Evolutionary conservation across 2,329 filamentous ascomycete species (phyloP).

Genomic region (Aspergillus fumigatiaffinis): DNA sequence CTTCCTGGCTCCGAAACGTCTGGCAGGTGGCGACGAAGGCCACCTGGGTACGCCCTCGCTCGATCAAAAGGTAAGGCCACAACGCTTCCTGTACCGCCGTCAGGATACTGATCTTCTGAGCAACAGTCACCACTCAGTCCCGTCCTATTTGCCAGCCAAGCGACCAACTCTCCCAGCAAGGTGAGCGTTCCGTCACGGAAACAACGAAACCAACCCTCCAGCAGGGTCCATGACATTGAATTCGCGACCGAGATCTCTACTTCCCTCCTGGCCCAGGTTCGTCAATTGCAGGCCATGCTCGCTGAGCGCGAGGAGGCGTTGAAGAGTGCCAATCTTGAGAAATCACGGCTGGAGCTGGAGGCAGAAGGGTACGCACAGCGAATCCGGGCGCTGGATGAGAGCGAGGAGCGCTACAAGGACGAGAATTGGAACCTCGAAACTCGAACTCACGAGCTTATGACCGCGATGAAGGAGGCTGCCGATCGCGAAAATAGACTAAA

Average conservation of each 20-base stretch:
- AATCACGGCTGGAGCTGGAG: constrained; percentile 76
- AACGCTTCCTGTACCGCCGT: neutral
- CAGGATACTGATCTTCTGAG: neutral
- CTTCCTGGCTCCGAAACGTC: constrained; percentile 76
- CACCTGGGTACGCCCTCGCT: constrained; percentile 42
- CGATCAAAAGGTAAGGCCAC: constrained; percentile 41
- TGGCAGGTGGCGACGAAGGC: constrained; percentile 65
- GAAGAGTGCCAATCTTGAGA: constrained; percentile 69
- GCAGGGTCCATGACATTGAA: constrained; percentile 89
- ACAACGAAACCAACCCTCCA: constrained; percentile 83
- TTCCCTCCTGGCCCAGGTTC: constrained; percentile 87
- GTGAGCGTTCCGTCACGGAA: constrained; percentile 81
- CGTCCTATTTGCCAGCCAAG: constrained; percentile 77
- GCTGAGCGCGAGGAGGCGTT: constrained; percentile 84
- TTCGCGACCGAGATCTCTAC: constrained; percentile 98
- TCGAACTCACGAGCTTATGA: constrained; percentile 76
- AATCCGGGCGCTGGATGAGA: constrained; percentile 80
- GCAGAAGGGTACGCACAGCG: constrained; percentile 74
- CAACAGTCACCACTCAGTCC: constrained; percentile 65
- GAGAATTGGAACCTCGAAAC: constrained; percentile 98
- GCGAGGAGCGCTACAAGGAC: constrained; percentile 93
- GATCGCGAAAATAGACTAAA: constrained; percentile 81
- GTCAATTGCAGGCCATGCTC: constrained; percentile 79
- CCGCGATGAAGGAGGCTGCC: constrained; percentile 67
- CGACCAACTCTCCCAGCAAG: constrained; percentile 83